These are phyloP conservation scores for Xylaria sp. DNA, from an alignment of 2,329 filamentous ascomycete species.

Conservation along the genomic window DNA sequence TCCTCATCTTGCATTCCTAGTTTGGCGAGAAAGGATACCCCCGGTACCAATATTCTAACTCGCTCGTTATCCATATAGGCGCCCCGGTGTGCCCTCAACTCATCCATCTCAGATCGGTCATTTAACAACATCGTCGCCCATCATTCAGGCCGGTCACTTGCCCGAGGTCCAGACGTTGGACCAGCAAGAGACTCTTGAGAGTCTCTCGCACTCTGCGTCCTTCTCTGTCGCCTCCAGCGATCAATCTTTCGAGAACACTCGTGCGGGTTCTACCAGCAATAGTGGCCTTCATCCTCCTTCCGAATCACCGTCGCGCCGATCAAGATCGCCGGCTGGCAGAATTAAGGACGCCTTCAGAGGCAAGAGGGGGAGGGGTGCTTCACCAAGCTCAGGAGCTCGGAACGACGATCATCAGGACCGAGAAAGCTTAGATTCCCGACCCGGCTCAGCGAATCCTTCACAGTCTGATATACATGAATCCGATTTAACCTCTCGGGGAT, in stretches of 20 bases:
- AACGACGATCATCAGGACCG: slow-evolving; percentile 36
- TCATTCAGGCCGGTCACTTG: slow-evolving; percentile 68
- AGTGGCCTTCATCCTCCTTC: slow-evolving; percentile 56
- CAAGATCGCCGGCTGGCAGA: slow-evolving; percentile 76
- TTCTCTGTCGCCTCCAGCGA: slow-evolving; percentile 49
- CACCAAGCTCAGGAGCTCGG: slow-evolving; percentile 57
- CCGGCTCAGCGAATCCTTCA: slow-evolving; percentile 40
- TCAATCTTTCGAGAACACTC: slow-evolving; percentile 50
- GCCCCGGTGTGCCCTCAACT: slow-evolving; percentile 64
- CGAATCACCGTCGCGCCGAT: slow-evolving; percentile 63
- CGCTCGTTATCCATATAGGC: slow-evolving; percentile 42
- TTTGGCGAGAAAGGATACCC: background rate
- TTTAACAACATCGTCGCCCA: slow-evolving; percentile 74
- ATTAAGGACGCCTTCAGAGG: slow-evolving; percentile 77
- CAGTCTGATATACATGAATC: slow-evolving; percentile 42
- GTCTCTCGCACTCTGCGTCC: slow-evolving; percentile 53
- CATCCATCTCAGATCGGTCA: slow-evolving; percentile 75
- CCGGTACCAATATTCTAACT: slow-evolving; percentile 27
- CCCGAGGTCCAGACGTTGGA: slow-evolving; percentile 57
- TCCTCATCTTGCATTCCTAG: slow-evolving; percentile 15
- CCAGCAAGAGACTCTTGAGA: slow-evolving; percentile 45
- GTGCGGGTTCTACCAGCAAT: slow-evolving; percentile 49
- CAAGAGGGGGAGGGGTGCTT: slow-evolving; percentile 61
- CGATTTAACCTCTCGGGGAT: slow-evolving; percentile 39
- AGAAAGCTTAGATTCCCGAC: slow-evolving; percentile 40